A percentile compares a stretch with the other conserved stretches of the same genome.
These are phyloP conservation scores for Ambrosia artemisiifolia DNA, from an alignment of 129 eudicot species.

Conservation along the genomic window DNA sequence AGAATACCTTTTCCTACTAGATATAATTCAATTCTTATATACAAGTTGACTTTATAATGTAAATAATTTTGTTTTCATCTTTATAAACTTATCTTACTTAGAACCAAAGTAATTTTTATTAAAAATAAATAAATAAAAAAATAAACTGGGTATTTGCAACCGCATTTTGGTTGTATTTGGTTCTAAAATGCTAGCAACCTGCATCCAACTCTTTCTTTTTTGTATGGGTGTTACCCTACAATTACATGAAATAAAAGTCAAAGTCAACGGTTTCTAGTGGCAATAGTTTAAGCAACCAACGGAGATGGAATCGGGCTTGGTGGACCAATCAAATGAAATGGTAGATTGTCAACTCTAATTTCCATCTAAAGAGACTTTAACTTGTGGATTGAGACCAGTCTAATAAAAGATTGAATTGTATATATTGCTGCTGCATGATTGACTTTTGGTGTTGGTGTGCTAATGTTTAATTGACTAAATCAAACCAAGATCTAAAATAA, in stretches of 20 bases:
- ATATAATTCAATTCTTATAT: slow-evolving; percentile 12
- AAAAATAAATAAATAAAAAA: no score
- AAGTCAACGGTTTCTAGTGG: slow-evolving; percentile 24
- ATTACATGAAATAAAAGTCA: neutral
- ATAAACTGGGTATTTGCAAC: no score
- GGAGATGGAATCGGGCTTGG: neutral
- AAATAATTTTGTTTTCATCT: neutral
- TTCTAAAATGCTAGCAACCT: slow-evolving; percentile 32
- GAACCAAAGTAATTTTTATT: no score
- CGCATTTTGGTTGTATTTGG: neutral
- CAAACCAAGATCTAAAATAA: neutral
- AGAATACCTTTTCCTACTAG: slow-evolving; percentile 20
- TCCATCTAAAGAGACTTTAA: neutral
- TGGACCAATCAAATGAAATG: slow-evolving; percentile 3
- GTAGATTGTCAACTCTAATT: slow-evolving; percentile 14
- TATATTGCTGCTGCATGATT: no score
- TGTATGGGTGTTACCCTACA: no score
- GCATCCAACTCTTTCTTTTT: slow-evolving; percentile 14
- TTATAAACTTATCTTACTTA: neutral
- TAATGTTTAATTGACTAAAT: neutral
- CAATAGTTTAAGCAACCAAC: neutral
- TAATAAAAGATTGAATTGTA: neutral
- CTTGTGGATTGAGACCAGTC: neutral
- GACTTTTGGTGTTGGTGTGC: no score
- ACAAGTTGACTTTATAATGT: slow-evolving; percentile 26